A percentile compares a stretch with the other conserved stretches of the same genome.
phyloP scores from a whole-genome alignment of 2,329 filamentous ascomycete genomes.

The Pseudogymnoascus sp. region DNA sequence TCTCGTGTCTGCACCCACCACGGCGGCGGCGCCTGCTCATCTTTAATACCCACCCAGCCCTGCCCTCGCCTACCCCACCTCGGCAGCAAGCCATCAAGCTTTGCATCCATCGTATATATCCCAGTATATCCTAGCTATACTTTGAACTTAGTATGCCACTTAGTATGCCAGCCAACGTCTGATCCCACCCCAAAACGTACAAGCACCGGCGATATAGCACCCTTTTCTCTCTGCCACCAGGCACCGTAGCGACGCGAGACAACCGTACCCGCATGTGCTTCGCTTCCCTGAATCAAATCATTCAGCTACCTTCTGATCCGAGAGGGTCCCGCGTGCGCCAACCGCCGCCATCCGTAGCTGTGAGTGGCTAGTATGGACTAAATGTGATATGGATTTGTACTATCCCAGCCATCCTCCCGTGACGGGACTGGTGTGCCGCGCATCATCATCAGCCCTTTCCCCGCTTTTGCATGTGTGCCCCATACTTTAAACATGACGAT shows the following conservation, averaged over 20 bases:
- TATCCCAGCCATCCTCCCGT: background rate
- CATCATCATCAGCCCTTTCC: background rate
- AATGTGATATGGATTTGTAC: background rate
- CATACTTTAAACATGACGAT: slow-evolving; percentile 6
- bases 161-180: background rate
- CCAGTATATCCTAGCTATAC: background rate
- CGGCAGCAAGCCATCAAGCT: slow-evolving; percentile 2
- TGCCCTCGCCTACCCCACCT: slow-evolving; percentile 5
- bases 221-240: background rate
- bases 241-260: slow-evolving; percentile 2
- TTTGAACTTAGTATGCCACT: background rate
- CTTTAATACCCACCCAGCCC: slow-evolving; percentile 8
- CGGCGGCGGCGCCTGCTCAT: slow-evolving; percentile 3
- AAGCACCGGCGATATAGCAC: background rate
- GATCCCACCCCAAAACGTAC: background rate
- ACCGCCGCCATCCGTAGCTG: background rate
- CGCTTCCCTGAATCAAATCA: background rate
- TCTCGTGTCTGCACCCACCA: slow-evolving; percentile 6
- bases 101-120: slow-evolving; percentile 3
- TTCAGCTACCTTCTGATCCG: slow-evolving; percentile 1
- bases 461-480: background rate
- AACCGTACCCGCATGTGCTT: background rate
- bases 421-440: background rate
- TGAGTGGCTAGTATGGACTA: background rate
- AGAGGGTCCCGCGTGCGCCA: background rate